phyloP scores from a whole-genome alignment of 2,329 filamentous ascomycete genomes.

The Geoglossum cookeanum region DNA sequence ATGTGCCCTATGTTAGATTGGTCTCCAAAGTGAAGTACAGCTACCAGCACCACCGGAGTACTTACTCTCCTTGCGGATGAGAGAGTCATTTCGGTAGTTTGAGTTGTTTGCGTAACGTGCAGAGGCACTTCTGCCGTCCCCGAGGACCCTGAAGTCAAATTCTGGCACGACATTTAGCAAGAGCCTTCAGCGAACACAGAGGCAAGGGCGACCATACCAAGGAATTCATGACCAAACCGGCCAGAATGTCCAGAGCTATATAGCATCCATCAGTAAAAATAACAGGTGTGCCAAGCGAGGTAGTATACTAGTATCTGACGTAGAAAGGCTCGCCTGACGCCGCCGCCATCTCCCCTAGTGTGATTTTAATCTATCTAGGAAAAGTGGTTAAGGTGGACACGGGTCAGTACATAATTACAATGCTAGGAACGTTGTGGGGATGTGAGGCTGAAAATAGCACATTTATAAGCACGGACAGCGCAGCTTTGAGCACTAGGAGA shows the following conservation, averaged over 20 bases:
- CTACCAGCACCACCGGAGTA: slow-evolving; percentile 6
- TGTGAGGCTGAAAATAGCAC: not conserved
- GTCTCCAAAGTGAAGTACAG: not conserved
- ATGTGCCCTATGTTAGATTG: not conserved
- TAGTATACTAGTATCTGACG: slow-evolving; percentile 81
- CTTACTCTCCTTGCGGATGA: slow-evolving; percentile 98
- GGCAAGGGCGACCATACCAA: slow-evolving; percentile 39
- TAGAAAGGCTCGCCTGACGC: slow-evolving; percentile 72
- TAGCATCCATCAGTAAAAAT: slow-evolving; percentile 20
- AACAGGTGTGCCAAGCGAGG: slow-evolving; percentile 16
- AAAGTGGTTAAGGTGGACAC: not conserved
- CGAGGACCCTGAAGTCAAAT: slow-evolving; percentile 86
- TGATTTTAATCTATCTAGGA: not conserved
- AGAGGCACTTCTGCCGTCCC: slow-evolving; percentile 81
- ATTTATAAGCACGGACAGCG: not conserved
- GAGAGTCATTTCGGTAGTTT: slow-evolving; percentile 94
- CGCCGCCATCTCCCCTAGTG: slow-evolving; percentile 20
- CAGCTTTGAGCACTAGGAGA: not conserved
- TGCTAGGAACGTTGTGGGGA: not conserved
- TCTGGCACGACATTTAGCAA: slow-evolving; percentile 33
- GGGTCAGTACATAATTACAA: not conserved
- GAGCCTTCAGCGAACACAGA: not conserved
- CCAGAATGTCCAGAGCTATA: slow-evolving; percentile 88
- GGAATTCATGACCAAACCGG: slow-evolving; percentile 92
- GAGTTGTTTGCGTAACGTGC: slow-evolving; percentile 98